Percentiles rank a stretch among this genome's conserved stretches.
Evolutionary conservation across 108 stramenopile species (phyloP).

Genomic region (Fragilariopsis cylindrus): DNA sequence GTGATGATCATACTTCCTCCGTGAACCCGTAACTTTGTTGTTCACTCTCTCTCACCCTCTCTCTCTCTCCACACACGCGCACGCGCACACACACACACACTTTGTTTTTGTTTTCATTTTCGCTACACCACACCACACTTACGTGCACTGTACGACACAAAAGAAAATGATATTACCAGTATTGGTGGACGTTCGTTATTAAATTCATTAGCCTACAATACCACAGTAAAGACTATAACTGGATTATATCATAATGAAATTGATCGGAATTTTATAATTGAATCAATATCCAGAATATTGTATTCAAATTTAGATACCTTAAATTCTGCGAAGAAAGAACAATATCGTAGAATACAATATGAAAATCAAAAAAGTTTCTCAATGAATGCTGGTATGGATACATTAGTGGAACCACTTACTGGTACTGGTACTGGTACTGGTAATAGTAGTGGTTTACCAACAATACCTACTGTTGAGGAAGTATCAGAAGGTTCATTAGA

Average conservation of each 20-base stretch:
- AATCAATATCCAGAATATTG: constrained; percentile 32
- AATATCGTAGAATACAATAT: not conserved
- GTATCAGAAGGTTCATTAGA: constrained; percentile 32
- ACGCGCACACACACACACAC: too few relatives aligned
- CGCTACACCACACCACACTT: too few relatives aligned
- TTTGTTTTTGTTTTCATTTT: too few relatives aligned
- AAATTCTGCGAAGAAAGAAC: not conserved
- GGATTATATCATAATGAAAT: constrained; percentile 47
- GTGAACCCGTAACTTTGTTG: too few relatives aligned
- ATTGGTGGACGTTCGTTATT: constrained; percentile 35
- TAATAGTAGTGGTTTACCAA: not conserved
- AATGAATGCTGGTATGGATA: constrained; percentile 25
- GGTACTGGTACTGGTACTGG: too few relatives aligned
- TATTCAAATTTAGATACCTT: constrained; percentile 31
- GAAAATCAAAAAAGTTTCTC: constrained; percentile 18
- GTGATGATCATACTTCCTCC: too few relatives aligned
- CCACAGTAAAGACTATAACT: constrained; percentile 28
- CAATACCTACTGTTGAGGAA: constrained; percentile 28
- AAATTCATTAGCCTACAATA: constrained; percentile 26
- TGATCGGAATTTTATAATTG: constrained; percentile 44
- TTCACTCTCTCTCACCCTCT: too few relatives aligned
- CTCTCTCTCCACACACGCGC: too few relatives aligned
- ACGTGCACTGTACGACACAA: too few relatives aligned
- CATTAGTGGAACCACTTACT: constrained; percentile 31
- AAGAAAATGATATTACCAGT: constrained; percentile 43